These are phyloP conservation scores for Vitellaria paradoxa DNA, from an alignment of 179 eudicot species.

Conservation along the genomic window DNA sequence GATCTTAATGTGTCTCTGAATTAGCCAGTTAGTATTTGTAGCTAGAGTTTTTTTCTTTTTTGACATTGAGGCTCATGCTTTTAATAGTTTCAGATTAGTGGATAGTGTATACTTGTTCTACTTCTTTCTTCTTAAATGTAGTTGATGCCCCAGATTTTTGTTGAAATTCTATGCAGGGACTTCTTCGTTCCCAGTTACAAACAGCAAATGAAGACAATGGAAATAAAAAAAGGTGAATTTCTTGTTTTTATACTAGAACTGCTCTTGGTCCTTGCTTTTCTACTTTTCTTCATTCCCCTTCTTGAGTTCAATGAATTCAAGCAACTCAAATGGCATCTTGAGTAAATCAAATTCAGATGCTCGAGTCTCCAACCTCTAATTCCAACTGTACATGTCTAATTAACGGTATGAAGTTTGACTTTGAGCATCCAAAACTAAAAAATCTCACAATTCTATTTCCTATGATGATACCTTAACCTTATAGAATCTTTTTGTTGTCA, in stretches of 20 bases:
- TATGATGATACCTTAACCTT: too few relatives aligned
- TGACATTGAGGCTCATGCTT: neutral
- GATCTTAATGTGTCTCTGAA: too few relatives aligned
- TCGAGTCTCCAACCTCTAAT: too few relatives aligned
- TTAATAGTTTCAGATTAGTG: neutral
- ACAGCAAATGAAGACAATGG: constrained; percentile 84
- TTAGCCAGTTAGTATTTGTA: neutral
- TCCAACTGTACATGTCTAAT: too few relatives aligned
- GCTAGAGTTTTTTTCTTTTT: neutral
- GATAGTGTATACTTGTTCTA: neutral
- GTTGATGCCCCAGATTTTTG: neutral
- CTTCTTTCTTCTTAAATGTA: neutral
- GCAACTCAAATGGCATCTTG: neutral
- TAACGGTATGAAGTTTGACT: too few relatives aligned
- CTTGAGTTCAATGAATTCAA: neutral
- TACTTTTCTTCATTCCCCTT: neutral
- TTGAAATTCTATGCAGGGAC: constrained; percentile 49
- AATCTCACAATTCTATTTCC: too few relatives aligned
- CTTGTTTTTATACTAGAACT: neutral
- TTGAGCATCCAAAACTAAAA: too few relatives aligned
- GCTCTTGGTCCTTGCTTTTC: constrained; percentile 1
- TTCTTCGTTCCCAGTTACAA: constrained; percentile 79
- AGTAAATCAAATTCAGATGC: too few relatives aligned
- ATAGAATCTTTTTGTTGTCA: too few relatives aligned
- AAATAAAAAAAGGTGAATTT: constrained; percentile 59